Evolutionary conservation across 108 stramenopile genomes (phyloP).

Genomic region (Stephanodiscus minutulus): DNA sequence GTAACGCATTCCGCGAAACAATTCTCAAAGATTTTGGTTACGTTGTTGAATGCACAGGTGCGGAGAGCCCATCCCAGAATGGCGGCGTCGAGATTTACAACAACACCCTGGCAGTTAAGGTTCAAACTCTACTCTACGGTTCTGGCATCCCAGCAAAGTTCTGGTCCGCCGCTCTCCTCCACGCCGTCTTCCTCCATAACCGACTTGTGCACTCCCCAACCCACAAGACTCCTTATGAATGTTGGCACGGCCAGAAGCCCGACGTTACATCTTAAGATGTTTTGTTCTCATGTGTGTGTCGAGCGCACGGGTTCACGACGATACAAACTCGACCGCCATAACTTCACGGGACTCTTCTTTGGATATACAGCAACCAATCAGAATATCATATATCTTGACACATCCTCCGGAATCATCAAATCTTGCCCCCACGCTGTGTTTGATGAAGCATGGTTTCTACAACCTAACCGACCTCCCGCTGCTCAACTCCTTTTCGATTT

Average conservation of each 20-base stretch:
- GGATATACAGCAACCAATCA: neutral
- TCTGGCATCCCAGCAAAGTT: neutral
- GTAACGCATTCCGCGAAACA: neutral
- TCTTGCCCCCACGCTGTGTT: slow-evolving; percentile 12
- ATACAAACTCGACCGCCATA: neutral
- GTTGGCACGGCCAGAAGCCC: too few species aligned
- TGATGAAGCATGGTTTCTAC: slow-evolving; percentile 29
- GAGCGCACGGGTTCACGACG: neutral
- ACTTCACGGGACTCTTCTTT: neutral
- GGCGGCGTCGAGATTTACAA: neutral
- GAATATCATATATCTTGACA: neutral
- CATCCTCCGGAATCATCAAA: too few species aligned
- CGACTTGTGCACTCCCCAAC: neutral
- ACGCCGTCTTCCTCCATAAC: too few species aligned
- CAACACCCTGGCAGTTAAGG: neutral
- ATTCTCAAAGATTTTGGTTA: neutral
- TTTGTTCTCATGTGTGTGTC: neutral
- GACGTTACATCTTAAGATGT: neutral
- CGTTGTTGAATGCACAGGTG: neutral
- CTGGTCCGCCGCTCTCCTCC: too few species aligned
- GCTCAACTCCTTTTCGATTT: too few species aligned
- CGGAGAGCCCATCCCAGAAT: neutral
- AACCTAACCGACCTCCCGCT: slow-evolving; percentile 3
- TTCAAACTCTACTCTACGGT: neutral
- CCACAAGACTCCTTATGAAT: neutral